Evolutionary conservation across 441 rosid genomes (phyloP), one percentile per base, ranked within the genome.

Genomic region (Aquilaria agallochum): DNA sequence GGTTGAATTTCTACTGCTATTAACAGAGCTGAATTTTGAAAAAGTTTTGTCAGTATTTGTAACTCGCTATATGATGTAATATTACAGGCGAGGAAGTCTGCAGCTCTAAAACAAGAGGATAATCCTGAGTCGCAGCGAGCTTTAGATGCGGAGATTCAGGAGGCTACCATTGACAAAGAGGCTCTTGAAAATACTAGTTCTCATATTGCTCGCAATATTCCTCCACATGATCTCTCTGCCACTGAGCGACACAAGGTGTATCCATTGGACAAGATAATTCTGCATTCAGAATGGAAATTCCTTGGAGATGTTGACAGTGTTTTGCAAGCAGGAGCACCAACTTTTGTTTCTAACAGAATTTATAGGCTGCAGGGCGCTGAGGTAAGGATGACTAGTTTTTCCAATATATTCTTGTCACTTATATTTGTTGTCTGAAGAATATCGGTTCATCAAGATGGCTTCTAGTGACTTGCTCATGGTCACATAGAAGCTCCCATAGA

Each of bases 261-360:
- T 76, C 98, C 98, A 9, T 54, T 95, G 55, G 81, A 83, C 59
- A 78, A 75, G 77, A 92, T 95, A 64, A 89, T 95, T 56, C 76
- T 76, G 27, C 45, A 58, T 5, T 94, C 82, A 63, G 95, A 92
- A 33, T 88, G 96, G 97, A 71, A 53, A 47, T 82, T 59, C 70
- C 83, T 92, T 69, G 72, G 65, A 61, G 98, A 89, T 71, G 36
- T 88, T 55, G 68, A 74, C 65, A 2, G 64, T 49, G 78, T 62
- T 68, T 60, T 83, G 60, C 64, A 73, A 34, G 67, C 7, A 2
- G 89, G 63, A 50, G 59, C 56, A 5, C 97, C 95, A 31, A 52
- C 63, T 5, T 95, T 92, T 76, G 90, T 88, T 34, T 71, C 82
- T 83, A 92, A 85, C 72, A 81, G 98, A 70, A 71, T 88, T 64